Base-by-base conservation (phyloP, 2,329 filamentous ascomycete species). In the Xylaria sp. region DNA sequence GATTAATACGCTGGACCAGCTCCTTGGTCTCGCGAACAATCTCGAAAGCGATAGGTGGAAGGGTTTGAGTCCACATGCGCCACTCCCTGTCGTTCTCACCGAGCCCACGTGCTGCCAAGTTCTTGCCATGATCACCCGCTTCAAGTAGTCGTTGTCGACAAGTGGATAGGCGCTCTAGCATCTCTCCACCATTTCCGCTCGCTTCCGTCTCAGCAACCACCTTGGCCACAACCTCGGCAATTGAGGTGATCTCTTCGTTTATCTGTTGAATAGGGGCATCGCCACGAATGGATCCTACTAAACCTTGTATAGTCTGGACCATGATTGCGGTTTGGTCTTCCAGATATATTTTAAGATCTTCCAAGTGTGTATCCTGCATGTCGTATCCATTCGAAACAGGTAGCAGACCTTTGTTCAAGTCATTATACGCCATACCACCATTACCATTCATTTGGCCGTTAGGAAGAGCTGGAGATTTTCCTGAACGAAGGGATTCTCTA, bases 1-100 rank as follows among this genome's bases (percentile, higher is more conserved):
- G 78, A 65, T 82, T 83, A 12, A 85, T 78, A n/a, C 78, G 78
- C 72, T 84, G 82, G 37, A 89, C 87, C 69, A 93, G 82, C 78
- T 92, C 93, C 83, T 95, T 96, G 61, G 91, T 92, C 80, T 94
- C 92, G 69, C 92, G 87, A 7, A 92, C 93, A 77, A 95, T 91
- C 80, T 94, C 92, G 80, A 97, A 97, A n/a, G 93, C 93, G 74
- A 96, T 90, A 1, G 93, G 93, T 12, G 93, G 93, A 60, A 97
- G 82, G 34, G 88, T 90, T 78, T 91, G 90, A 64, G 87, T 91
- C 84, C 91, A 91, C 76, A 85, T 84, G 71, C 84, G 85, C 88
- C 88, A 90, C 72, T 88, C 85, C 69, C 84, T 82, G 63, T 86
- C 84, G 51, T 84, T 84, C 56, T 87, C 82, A 50, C 84, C 83